Percentiles rank a stretch among this genome's conserved stretches.
Conservation (phyloP, 495 filamentous ascomycete genomes). For the Aspergillus avenaceus region DNA sequence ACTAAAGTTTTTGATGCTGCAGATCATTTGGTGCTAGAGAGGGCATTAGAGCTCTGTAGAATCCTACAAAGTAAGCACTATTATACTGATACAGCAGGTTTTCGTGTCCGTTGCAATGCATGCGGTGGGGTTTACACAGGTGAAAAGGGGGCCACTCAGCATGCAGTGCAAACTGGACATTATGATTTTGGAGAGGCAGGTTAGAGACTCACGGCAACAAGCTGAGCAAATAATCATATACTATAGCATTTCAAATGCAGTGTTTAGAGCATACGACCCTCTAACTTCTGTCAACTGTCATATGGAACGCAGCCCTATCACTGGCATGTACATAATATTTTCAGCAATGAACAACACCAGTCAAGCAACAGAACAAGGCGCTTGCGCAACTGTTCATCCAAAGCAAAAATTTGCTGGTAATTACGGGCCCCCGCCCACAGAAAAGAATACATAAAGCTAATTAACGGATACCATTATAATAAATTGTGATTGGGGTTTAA, state of each 20-base stretch:
- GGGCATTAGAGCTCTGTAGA: slow-evolving; percentile 67
- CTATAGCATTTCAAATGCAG: not conserved
- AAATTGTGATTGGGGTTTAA: slow-evolving; percentile 21
- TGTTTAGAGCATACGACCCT: too few relatives aligned
- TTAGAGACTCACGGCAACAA: slow-evolving; percentile 12
- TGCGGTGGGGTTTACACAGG: slow-evolving; percentile 73
- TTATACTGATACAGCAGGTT: slow-evolving; percentile 83
- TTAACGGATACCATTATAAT: not conserved
- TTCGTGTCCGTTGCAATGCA: slow-evolving; percentile 75
- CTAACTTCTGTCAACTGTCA: too few relatives aligned
- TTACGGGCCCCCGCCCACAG: not conserved
- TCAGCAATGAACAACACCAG: too few relatives aligned
- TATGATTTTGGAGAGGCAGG: slow-evolving; percentile 66
- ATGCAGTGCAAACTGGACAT: slow-evolving; percentile 65
- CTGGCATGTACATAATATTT: too few relatives aligned
- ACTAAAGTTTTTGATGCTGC: slow-evolving; percentile 69
- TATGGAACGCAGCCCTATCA: too few relatives aligned
- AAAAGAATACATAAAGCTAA: not conserved
- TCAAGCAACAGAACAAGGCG: too few relatives aligned
- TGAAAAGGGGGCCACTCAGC: slow-evolving; percentile 62
- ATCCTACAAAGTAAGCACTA: slow-evolving; percentile 72
- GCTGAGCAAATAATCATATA: not conserved
- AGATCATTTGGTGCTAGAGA: slow-evolving; percentile 65
- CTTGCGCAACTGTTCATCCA: too few relatives aligned
- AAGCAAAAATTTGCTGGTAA: too few relatives aligned